Base-by-base conservation (phyloP, 116 monocot species). In the Cymodocea nodosa region DNA sequence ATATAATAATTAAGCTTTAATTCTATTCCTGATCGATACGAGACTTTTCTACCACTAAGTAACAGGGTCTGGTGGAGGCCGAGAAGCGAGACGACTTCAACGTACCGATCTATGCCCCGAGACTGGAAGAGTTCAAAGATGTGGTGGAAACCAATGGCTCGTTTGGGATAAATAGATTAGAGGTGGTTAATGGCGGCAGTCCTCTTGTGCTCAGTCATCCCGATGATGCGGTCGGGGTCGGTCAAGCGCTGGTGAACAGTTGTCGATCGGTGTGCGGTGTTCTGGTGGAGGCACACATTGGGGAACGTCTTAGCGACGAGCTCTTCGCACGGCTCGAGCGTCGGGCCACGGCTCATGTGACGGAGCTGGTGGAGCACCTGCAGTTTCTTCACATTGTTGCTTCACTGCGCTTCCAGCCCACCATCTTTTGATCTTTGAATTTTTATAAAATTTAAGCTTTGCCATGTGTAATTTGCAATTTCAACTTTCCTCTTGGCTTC, bases 51-150 rank as follows among this genome's bases (percentile, higher is more conserved):
- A 9, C 11, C 39, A 6, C 7, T 39, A 40, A 51, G 20, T n/a
- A n/a, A n/a, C 58, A 78, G 78, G 75, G 75, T 35, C 49, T 75
- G 0, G 20, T 80, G 23, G 75, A 80, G 12, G 22, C 19, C 1
- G 75, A 75, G 51, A 67, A 67, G 71, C 25, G 75, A 0, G 79
- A 80, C 56, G 35, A 35, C 39, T 80, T 80, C 51, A 80, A 80
- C 61, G 4, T 79, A 9, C 79, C 79, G 0, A 40, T 75, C 15
- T 79, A 75, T 51, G 75, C 70, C 4, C 52, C 79, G 35, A 75
- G 51, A 23, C 66, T 75, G 3, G 4, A 50, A 51, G 79, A 79
- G 75, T 79, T 79, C 59, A 19, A 19, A n/a, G 75, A 75, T 12
- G 75, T 68, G 17, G 74, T 71, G 34, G 55, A 71, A 19, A 58